phyloP scores from a whole-genome alignment of 2,329 filamentous ascomycete species.

The Talaromyces sp. region DNA sequence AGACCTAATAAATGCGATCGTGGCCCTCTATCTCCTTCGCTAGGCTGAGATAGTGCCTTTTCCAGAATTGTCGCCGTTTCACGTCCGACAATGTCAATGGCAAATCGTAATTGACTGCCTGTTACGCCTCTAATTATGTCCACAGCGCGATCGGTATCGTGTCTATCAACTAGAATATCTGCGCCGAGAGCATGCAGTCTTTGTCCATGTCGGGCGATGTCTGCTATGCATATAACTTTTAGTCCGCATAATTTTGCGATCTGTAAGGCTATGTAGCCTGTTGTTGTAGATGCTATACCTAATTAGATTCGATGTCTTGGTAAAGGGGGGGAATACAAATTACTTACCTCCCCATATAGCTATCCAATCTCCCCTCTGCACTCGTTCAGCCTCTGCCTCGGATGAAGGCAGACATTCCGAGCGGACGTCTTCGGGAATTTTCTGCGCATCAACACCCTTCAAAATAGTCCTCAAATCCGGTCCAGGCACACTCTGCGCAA shows the following conservation, averaged over 20 bases:
- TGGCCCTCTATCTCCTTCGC: slow-evolving; percentile 19
- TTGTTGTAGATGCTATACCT: slow-evolving; percentile 61
- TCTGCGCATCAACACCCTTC: slow-evolving; percentile 38
- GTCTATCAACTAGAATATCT: slow-evolving; percentile 67
- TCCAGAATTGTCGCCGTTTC: slow-evolving; percentile 61
- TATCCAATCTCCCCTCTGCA: slow-evolving; percentile 63
- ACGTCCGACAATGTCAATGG: slow-evolving; percentile 64
- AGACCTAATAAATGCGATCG: slow-evolving; percentile 63
- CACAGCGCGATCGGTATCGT: slow-evolving; percentile 63
- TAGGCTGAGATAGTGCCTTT: slow-evolving; percentile 42
- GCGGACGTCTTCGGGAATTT: slow-evolving; percentile 59
- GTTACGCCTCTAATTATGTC: slow-evolving; percentile 62
- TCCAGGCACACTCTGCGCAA: slow-evolving; percentile 11
- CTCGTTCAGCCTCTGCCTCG: slow-evolving; percentile 53
- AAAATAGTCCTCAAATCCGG: slow-evolving; percentile 14
- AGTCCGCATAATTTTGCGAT: slow-evolving; percentile 65
- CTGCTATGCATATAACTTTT: slow-evolving; percentile 63
- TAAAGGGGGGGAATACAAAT: neutral
- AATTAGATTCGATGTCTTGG: neutral
- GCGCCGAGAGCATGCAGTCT: slow-evolving; percentile 54
- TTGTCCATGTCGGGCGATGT: slow-evolving; percentile 63
- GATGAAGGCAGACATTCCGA: slow-evolving; percentile 57
- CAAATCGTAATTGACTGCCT: slow-evolving; percentile 59
- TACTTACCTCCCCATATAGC: slow-evolving; percentile 66
- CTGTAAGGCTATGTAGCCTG: slow-evolving; percentile 64